Percentiles rank a stretch among this genome's conserved stretches.
These are phyloP conservation scores for Zygoascus tannicola DNA, from an alignment of 805 yeast species.

Conservation along the genomic window DNA sequence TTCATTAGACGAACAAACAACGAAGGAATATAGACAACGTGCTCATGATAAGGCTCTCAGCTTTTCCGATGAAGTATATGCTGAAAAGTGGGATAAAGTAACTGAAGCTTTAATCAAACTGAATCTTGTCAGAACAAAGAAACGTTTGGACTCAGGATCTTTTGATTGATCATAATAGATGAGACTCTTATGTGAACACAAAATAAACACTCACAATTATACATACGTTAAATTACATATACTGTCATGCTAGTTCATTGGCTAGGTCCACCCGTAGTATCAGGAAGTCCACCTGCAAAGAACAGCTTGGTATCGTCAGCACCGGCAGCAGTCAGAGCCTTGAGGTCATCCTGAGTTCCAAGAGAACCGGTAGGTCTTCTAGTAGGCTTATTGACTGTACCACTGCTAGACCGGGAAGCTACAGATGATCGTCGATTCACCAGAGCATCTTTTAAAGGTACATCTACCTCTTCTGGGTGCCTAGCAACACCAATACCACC, in stretches of 20 bases:
- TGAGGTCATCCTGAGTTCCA: slow-evolving; percentile 26
- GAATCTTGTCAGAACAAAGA: slow-evolving; percentile 15
- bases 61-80: slow-evolving; percentile 57
- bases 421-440: slow-evolving; percentile 23
- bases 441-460: slow-evolving; percentile 15
- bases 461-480: slow-evolving; percentile 19
- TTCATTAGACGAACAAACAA: slow-evolving; percentile 31
- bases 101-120: slow-evolving; percentile 18
- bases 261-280: slow-evolving; percentile 22
- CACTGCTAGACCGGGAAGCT: slow-evolving; percentile 11
- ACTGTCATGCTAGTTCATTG: not conserved
- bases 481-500: slow-evolving; percentile 28
- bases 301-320: slow-evolving; percentile 17
- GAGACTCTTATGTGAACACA: not conserved
- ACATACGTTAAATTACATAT: not conserved
- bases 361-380: slow-evolving; percentile 30
- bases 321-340: slow-evolving; percentile 22
- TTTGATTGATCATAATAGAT: slow-evolving; percentile 13
- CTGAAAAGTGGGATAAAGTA: slow-evolving; percentile 39
- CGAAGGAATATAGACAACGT: slow-evolving; percentile 35
- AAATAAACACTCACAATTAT: not conserved
- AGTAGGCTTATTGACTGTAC: slow-evolving; percentile 11
- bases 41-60: slow-evolving; percentile 36
- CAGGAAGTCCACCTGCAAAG: slow-evolving; percentile 28
- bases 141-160: slow-evolving; percentile 13